Percentiles rank a stretch among this genome's conserved stretches.
Conservation (phyloP, 106 monocot species). For the Alisma plantagoaquatica region DNA sequence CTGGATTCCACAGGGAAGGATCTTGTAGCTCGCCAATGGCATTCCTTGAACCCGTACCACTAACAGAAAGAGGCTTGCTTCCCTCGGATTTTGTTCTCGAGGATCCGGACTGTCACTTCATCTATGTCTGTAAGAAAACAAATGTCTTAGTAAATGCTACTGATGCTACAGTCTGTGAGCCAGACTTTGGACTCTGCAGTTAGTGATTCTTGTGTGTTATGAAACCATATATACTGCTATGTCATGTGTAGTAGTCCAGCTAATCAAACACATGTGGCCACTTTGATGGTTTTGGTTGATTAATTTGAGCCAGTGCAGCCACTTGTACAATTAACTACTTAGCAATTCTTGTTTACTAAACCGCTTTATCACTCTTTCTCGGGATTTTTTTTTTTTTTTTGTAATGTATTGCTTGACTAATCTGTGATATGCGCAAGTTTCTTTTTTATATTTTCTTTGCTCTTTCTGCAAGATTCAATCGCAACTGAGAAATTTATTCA, state of each 20-base stretch:
- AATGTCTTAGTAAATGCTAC: background rate
- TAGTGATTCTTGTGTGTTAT: background rate
- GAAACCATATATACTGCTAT: background rate
- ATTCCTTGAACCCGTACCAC: constrained; percentile 54
- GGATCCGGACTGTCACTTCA: constrained; percentile 92
- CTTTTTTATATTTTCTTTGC: no score
- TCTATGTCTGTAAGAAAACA: constrained; percentile 78
- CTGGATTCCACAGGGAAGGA: constrained; percentile 33
- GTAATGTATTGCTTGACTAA: no score
- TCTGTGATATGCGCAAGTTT: no score
- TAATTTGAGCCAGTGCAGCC: no score
- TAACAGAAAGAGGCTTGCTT: constrained; percentile 62
- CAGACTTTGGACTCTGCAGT: background rate
- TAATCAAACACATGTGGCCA: no score
- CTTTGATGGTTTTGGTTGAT: no score
- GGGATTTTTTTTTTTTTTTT: no score
- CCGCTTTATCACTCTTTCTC: no score
- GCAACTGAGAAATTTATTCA: no score
- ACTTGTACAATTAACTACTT: no score
- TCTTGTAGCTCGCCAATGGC: constrained; percentile 30
- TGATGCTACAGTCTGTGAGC: background rate
- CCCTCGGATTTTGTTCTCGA: constrained; percentile 61
- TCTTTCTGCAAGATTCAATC: no score
- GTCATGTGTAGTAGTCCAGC: background rate
- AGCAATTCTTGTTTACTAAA: no score